Percentiles rank a stretch among this genome's conserved stretches.
Conservation (phyloP, 2,329 filamentous ascomycete genomes). For the Rugonectria rugulosa region DNA sequence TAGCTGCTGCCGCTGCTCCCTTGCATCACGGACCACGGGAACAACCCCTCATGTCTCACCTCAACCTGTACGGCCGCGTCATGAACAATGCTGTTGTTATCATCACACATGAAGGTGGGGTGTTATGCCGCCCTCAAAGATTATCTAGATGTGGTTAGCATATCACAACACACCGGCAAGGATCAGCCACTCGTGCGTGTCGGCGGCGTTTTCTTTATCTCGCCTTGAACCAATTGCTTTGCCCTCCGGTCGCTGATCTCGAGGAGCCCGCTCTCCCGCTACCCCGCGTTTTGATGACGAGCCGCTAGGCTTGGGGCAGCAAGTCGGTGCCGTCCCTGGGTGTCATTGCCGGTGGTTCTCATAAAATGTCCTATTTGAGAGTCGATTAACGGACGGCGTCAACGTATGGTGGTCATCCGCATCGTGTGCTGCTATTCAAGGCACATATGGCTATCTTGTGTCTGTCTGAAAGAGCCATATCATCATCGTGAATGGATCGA, state of each 20-base stretch:
- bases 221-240: not conserved
- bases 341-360: not conserved
- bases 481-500: slow-evolving; percentile 1
- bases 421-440: not conserved
- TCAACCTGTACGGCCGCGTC: not conserved
- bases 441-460: not conserved
- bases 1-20: not conserved
- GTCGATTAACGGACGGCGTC: slow-evolving; percentile 1
- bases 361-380: slow-evolving; percentile 13
- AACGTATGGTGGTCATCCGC: not conserved
- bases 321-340: slow-evolving; percentile 2
- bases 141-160: slow-evolving; percentile 18
- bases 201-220: slow-evolving; percentile 2
- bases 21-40: not conserved
- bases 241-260: not conserved
- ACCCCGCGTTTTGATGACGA: slow-evolving; percentile 10
- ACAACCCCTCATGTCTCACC: not conserved
- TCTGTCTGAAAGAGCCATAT: not conserved
- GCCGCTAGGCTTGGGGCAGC: not conserved
- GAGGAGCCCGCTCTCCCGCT: not conserved
- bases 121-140: slow-evolving; percentile 5
- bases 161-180: not conserved
- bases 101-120: slow-evolving; percentile 1
- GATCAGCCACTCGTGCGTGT: not conserved
- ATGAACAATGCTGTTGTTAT: slow-evolving; percentile 7